Conservation (phyloP, 371 early-diverging fungal genomes). For the Mucor circinelloides region DNA sequence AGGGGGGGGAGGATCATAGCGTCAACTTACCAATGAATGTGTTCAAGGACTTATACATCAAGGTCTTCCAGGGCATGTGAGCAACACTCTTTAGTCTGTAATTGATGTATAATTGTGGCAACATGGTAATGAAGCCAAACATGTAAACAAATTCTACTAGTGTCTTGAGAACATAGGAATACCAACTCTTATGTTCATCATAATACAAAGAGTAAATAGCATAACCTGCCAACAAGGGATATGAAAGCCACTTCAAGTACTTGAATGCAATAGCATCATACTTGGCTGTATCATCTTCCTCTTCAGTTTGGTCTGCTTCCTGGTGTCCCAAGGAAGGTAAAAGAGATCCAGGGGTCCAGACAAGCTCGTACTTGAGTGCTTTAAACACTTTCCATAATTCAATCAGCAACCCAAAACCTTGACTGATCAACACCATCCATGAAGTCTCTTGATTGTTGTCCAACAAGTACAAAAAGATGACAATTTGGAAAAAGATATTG, state of each 20-base stretch:
- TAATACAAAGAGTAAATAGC: conserved; percentile 84
- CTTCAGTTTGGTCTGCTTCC: conserved; percentile 54
- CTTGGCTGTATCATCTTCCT: conserved; percentile 78
- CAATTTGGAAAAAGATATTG: conserved; percentile 83
- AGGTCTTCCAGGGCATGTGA: conserved; percentile 93
- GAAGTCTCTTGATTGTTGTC: conserved; percentile 88
- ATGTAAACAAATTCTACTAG: conserved; percentile 86
- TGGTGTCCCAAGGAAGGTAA: conserved; percentile 41
- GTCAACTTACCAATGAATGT: conserved; percentile 73
- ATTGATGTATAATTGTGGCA: conserved; percentile 94
- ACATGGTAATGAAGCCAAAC: conserved; percentile 92
- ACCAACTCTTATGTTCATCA: conserved; percentile 92
- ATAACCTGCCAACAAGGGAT: conserved; percentile 83
- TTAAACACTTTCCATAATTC: conserved; percentile 92
- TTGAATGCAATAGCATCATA: conserved; percentile 91
- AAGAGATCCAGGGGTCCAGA: conserved; percentile 45
- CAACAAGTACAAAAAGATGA: conserved; percentile 88
- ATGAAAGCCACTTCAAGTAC: conserved; percentile 79
- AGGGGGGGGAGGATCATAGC: too few species aligned
- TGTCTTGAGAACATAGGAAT: conserved; percentile 85
- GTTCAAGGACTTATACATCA: conserved; percentile 94
- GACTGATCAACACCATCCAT: conserved; percentile 85
- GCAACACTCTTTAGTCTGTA: conserved; percentile 82
- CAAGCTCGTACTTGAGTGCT: conserved; percentile 71
- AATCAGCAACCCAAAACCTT: conserved; percentile 79